phyloP scores from a whole-genome alignment of 768 basidiomycete species.

The Russula brevipes region DNA sequence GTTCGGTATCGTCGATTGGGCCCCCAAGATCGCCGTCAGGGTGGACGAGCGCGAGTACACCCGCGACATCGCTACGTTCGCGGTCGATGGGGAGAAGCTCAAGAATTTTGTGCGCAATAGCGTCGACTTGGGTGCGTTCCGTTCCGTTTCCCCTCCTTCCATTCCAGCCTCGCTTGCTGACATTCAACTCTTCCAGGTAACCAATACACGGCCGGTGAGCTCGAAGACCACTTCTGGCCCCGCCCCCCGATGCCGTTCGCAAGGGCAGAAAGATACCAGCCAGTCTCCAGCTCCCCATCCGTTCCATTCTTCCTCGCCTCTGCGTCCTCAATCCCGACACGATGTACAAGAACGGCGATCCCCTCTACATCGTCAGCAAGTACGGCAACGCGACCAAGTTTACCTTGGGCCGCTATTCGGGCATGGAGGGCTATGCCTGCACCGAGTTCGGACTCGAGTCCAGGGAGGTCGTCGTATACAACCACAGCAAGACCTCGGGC shows the following conservation, averaged over 20 bases:
- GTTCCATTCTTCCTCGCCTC: slow-evolving; percentile 26
- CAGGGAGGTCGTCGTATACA: slow-evolving; percentile 35
- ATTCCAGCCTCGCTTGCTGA: slow-evolving; percentile 17
- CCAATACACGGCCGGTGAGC: slow-evolving; percentile 27
- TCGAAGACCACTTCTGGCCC: slow-evolving; percentile 29
- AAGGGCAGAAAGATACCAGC: slow-evolving; percentile 30
- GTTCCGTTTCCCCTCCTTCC: slow-evolving; percentile 15
- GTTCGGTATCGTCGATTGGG: slow-evolving; percentile 29
- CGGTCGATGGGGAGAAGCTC: slow-evolving; percentile 26
- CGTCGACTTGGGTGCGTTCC: slow-evolving; percentile 29
- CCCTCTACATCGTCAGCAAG: slow-evolving; percentile 34
- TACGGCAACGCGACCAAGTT: slow-evolving; percentile 35
- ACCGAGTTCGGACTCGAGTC: slow-evolving; percentile 29
- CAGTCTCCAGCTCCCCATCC: slow-evolving; percentile 33
- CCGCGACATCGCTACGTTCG: slow-evolving; percentile 29
- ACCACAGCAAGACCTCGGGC: slow-evolving; percentile 31
- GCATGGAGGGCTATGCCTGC: slow-evolving; percentile 31
- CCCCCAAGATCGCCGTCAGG: slow-evolving; percentile 6
- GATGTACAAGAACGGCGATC: slow-evolving; percentile 25
- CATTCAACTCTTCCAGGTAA: slow-evolving; percentile 29
- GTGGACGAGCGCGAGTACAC: slow-evolving; percentile 27
- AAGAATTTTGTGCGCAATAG: slow-evolving; percentile 21
- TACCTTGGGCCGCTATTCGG: slow-evolving; percentile 37
- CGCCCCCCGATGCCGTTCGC: slow-evolving; percentile 22
- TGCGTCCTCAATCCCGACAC: slow-evolving; percentile 31